Conservation (phyloP, 2,329 filamentous ascomycete genomes). For the Fusarium sp. region DNA sequence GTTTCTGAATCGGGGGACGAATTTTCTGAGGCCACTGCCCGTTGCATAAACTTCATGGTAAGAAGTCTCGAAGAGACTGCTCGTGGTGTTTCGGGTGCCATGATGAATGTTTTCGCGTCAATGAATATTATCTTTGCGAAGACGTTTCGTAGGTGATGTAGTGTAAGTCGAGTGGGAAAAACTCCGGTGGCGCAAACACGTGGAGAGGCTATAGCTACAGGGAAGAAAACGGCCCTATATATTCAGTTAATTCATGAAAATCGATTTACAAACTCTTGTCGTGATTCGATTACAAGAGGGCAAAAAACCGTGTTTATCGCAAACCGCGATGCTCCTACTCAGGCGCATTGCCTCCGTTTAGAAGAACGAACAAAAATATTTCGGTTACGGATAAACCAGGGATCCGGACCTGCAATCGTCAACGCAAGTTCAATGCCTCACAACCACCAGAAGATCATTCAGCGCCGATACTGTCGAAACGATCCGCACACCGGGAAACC, state of each 20-base stretch:
- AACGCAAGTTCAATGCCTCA: conserved; percentile 41
- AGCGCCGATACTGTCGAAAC: conserved; percentile 43
- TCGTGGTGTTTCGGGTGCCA: conserved; percentile 67
- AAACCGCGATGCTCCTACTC: conserved; percentile 1
- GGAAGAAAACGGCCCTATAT: background rate
- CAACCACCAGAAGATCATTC: conserved; percentile 31
- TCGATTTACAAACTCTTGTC: background rate
- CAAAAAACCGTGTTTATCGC: conserved; percentile 10
- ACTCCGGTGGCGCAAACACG: conserved; percentile 6
- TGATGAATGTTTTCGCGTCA: conserved; percentile 37
- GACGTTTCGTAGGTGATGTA: conserved; percentile 4
- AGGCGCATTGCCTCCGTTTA: conserved; percentile 10
- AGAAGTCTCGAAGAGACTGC: conserved; percentile 88
- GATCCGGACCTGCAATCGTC: conserved; percentile 26
- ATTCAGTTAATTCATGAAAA: background rate
- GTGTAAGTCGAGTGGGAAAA: background rate
- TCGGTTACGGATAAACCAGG: conserved; percentile 43
- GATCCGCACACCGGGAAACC: conserved; percentile 43
- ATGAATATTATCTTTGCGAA: conserved; percentile 1
- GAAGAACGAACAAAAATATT: conserved; percentile 32
- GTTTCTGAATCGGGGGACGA: conserved; percentile 61
- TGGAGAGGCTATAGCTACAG: background rate
- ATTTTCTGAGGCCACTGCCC: conserved; percentile 74
- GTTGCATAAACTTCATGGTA: conserved; percentile 98
- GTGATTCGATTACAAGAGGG: background rate